Base-by-base conservation (phyloP, 257 asterid genomes). In the Apocynum venetum region DNA sequence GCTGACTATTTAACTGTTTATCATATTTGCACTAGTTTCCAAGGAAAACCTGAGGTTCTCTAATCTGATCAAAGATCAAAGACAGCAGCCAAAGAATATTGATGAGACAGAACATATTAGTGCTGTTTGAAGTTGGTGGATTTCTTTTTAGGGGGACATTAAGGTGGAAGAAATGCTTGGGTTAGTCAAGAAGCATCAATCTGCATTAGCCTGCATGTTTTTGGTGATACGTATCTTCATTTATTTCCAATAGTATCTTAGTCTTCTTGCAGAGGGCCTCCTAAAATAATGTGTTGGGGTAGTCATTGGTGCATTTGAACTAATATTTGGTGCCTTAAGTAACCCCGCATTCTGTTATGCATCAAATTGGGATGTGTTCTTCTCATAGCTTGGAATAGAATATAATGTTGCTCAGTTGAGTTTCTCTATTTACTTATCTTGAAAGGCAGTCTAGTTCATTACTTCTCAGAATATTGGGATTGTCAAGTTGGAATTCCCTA, bases 101-200 rank as follows among this genome's bases (percentile, higher is more conserved):
- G 67, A 35, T 25, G 48, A 8, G 67, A 19, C 10, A 19, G 8
- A 19, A 8, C n/a, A 40, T 65, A 64, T 3, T 19, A 19, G 8
- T 40, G 44, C 20, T 36, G 46, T 36, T 36, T 72, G n/a, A 52
- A 47, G 7, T 15, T 41, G 25, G 75, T 49, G 75, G 20, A 15
- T 31, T 70, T 31, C 17, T 8, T 25, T 40, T 60, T 20, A 36
- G 15, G 36, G 46, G 9, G 0, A 73, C 47, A 35, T 13, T 59
- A 40, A 53, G 31, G 66, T 40, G 35, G 31, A 38, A 72, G 52
- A 73, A 55, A 73, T 38, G 46, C 76, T 73, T 53, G 40, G 49
- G 76, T 56, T 52, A 15, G 15, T 7, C 59, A 9, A 14, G 35
- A 17, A 48, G 55, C 12, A 17, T 25, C 31, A 25, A 25, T 44